A percentile compares a stretch with the other conserved stretches of the same genome.
Evolutionary conservation across 768 basidiomycete species (phyloP).

Genomic region (Tricholoma hemisulphureum): DNA sequence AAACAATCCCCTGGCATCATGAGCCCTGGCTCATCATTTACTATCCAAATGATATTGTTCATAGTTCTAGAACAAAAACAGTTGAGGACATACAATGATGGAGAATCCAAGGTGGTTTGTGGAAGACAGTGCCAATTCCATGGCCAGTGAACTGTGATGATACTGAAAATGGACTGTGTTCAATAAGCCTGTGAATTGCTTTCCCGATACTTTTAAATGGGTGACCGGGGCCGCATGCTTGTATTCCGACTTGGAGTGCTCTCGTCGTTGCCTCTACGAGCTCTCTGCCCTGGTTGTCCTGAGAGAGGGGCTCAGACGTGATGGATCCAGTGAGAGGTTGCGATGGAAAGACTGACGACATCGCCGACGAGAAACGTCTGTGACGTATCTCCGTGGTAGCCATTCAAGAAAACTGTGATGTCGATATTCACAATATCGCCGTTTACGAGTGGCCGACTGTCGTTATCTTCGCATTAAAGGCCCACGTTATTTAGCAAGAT

Average conservation of each 20-base stretch:
- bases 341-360: conserved; percentile 48
- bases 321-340: neutral
- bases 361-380: conserved; percentile 78
- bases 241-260: conserved; percentile 71
- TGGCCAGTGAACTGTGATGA: conserved; percentile 80
- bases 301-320: neutral
- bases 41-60: conserved; percentile 35
- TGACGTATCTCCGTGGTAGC: conserved; percentile 90
- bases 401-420: conserved; percentile 78
- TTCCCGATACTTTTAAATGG: conserved; percentile 70
- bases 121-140: conserved; percentile 82
- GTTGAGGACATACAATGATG: conserved; percentile 57
- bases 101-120: conserved; percentile 78
- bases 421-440: conserved; percentile 91
- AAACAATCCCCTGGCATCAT: conserved; percentile 90
- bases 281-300: conserved; percentile 72
- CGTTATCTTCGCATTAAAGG: neutral
- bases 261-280: conserved; percentile 61
- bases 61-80: neutral
- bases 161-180: conserved; percentile 49
- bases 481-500: neutral
- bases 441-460: conserved; percentile 73
- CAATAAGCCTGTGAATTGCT: conserved; percentile 58
- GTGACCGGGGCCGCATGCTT: conserved; percentile 67
- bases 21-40: conserved; percentile 75